phyloP scores from a whole-genome alignment of 78 protist species.

The Dictyostelium capitatum region DNA sequence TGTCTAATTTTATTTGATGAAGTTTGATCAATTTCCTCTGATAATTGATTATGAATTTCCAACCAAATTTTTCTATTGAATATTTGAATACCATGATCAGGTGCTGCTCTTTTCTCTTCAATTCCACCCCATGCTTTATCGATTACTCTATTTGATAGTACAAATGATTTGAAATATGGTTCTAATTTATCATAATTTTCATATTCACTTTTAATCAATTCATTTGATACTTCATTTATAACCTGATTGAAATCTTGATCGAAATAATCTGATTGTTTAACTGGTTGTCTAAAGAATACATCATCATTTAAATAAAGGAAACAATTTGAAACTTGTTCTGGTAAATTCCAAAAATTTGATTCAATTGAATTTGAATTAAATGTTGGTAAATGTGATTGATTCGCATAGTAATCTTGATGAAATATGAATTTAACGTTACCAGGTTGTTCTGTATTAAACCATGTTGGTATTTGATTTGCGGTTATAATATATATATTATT shows the following conservation, averaged over 20 bases:
- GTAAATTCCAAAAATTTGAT: constrained; percentile 51
- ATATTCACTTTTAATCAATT: neutral
- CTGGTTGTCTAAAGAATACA: constrained; percentile 28
- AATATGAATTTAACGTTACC: constrained; percentile 10
- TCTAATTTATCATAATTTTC: neutral
- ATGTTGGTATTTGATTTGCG: constrained; percentile 18
- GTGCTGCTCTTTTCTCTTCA: neutral
- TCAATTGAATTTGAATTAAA: constrained; percentile 52
- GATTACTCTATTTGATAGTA: neutral
- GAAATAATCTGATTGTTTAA: constrained; percentile 15
- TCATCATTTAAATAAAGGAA: constrained; percentile 61
- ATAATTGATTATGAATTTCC: neutral
- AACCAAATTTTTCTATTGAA: constrained; percentile 19
- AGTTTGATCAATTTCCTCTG: neutral
- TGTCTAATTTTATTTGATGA: constrained; percentile 23
- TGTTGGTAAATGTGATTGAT: constrained; percentile 46
- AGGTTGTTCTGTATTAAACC: neutral
- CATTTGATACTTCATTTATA: neutral
- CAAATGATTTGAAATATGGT: neutral
- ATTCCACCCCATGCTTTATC: neutral
- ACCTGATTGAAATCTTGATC: constrained; percentile 39
- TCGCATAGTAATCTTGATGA: constrained; percentile 5
- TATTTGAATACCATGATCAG: constrained; percentile 66
- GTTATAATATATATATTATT: constrained; percentile 28
- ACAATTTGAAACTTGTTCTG: constrained; percentile 35